These are phyloP conservation scores for Apiospora aurea DNA, from an alignment of 2,329 filamentous ascomycete genomes.

Conservation along the genomic window DNA sequence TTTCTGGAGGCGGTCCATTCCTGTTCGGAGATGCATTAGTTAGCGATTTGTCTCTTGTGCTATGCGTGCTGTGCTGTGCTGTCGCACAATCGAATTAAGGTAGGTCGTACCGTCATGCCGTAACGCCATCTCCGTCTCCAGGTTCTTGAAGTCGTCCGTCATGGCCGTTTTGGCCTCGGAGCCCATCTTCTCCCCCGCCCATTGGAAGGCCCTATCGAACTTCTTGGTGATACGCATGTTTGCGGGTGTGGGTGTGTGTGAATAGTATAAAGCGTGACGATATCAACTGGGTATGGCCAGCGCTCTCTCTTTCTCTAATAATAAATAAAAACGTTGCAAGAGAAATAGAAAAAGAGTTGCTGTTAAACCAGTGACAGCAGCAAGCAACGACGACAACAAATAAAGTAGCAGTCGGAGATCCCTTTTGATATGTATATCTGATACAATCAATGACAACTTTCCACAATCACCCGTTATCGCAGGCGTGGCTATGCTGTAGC, in stretches of 20 bases:
- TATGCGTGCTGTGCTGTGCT: neutral
- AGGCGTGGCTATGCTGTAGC: slow-evolving; percentile 24
- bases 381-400: neutral
- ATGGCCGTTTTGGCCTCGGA: slow-evolving; percentile 85
- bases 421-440: slow-evolving; percentile 18
- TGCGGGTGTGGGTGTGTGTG: neutral
- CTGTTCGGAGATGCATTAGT: slow-evolving; percentile 52
- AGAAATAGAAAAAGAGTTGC: neutral
- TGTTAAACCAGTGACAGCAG: neutral
- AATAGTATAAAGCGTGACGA: neutral
- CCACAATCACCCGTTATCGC: slow-evolving; percentile 18
- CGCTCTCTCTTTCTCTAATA: slow-evolving; percentile 16
- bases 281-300: neutral
- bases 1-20: slow-evolving; percentile 87
- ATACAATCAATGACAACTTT: slow-evolving; percentile 16
- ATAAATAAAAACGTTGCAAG: neutral
- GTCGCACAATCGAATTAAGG: slow-evolving; percentile 23
- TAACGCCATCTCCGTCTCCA: slow-evolving; percentile 90
- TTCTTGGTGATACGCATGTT: slow-evolving; percentile 76
- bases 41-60: neutral
- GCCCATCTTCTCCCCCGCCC: slow-evolving; percentile 97
- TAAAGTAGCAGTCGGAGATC: neutral
- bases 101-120: slow-evolving; percentile 78
- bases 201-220: slow-evolving; percentile 95
- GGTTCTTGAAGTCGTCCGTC: slow-evolving; percentile 87